phyloP scores from a whole-genome alignment of 2,329 filamentous ascomycete genomes.

The Pezicula rhizophila region DNA sequence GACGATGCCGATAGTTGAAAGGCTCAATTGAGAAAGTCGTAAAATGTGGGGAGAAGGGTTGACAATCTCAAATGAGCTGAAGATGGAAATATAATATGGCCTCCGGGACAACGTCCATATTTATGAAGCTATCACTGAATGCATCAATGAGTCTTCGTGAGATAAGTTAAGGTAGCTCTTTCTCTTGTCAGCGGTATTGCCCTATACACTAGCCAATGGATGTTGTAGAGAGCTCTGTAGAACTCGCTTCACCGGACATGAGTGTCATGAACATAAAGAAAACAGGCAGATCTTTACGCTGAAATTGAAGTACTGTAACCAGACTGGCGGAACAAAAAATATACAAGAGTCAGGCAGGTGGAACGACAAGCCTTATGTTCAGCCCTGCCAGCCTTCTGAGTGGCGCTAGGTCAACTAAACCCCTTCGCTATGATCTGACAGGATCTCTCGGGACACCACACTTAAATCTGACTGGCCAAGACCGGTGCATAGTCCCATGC shows the following conservation, averaged over 20 bases:
- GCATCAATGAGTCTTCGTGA: background rate
- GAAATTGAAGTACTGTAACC: background rate
- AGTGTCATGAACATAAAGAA: background rate
- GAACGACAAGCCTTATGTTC: too few species aligned
- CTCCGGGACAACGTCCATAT: conserved; percentile 28
- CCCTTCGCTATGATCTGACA: too few species aligned
- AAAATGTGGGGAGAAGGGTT: background rate
- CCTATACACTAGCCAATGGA: background rate
- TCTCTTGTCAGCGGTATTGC: background rate
- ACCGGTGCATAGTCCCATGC: too few species aligned
- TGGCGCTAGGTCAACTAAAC: too few species aligned
- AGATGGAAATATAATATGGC: background rate
- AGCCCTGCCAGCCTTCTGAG: too few species aligned
- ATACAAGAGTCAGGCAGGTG: background rate
- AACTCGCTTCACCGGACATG: background rate
- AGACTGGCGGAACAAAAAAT: background rate
- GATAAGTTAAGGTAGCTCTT: background rate
- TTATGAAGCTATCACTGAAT: conserved; percentile 25
- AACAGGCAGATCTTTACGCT: background rate
- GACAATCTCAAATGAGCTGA: background rate
- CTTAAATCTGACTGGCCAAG: too few species aligned
- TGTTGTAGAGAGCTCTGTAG: background rate
- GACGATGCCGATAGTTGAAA: background rate
- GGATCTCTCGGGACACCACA: too few species aligned
- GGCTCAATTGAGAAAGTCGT: background rate